These are phyloP conservation scores for Cylindricascospora bacillispora DNA, from an alignment of 1,139 yeast genomes.

Conservation along the genomic window DNA sequence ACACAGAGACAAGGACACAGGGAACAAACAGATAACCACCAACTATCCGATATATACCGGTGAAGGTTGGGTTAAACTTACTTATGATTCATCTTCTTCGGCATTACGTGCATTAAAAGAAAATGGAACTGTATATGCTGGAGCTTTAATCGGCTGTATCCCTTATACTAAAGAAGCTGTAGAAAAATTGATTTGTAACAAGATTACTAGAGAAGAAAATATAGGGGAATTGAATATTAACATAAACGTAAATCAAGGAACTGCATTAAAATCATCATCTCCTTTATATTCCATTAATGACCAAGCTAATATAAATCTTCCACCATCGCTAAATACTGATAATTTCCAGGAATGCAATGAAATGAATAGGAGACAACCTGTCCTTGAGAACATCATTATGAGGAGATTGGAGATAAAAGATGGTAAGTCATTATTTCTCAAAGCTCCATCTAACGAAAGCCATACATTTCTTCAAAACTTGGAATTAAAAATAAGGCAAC, in stretches of 20 bases:
- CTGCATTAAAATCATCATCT: no score
- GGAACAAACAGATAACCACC: conserved; percentile 5
- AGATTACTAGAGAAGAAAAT: conserved; percentile 40
- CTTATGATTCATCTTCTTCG: conserved; percentile 62
- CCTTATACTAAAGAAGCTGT: conserved; percentile 49
- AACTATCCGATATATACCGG: conserved; percentile 67
- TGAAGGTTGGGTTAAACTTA: conserved; percentile 75
- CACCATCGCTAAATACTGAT: neutral
- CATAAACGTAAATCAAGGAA: neutral
- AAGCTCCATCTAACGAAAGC: conserved; percentile 11
- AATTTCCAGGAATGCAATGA: neutral
- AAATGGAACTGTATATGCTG: conserved; percentile 62
- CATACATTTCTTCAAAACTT: conserved; percentile 24
- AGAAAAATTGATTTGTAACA: conserved; percentile 50
- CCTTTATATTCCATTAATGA: no score
- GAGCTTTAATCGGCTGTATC: conserved; percentile 64
- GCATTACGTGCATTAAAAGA: conserved; percentile 79
- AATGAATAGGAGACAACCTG: neutral
- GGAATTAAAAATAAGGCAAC: conserved; percentile 24
- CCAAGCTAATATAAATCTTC: no score
- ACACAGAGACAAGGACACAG: conserved; percentile 4
- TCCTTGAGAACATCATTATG: neutral
- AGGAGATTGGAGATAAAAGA: conserved; percentile 17
- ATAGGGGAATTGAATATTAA: conserved; percentile 30
- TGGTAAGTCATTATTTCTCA: conserved; percentile 24